Conservation (phyloP, 768 basidiomycete species). For the Leccinum obscurum region DNA sequence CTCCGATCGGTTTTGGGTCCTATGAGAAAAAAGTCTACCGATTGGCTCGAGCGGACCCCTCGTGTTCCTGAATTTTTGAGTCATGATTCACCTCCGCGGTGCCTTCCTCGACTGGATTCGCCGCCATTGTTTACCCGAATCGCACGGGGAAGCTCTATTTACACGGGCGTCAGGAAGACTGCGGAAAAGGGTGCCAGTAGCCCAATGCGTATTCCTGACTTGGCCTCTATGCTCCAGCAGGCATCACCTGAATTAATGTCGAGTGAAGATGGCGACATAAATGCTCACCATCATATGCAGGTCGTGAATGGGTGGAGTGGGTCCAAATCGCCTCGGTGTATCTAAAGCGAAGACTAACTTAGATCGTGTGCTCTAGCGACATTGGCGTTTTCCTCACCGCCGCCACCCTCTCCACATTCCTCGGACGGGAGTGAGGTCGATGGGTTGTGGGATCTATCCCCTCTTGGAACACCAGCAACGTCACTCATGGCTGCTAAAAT, state of each 20-base stretch:
- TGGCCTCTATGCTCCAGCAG: conserved; percentile 27
- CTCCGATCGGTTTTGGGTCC: conserved; percentile 27
- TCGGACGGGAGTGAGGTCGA: conserved; percentile 49
- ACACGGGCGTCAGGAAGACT: neutral
- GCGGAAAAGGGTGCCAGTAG: conserved; percentile 5
- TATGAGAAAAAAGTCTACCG: conserved; percentile 12
- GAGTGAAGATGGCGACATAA: conserved; percentile 45
- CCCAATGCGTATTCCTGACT: conserved; percentile 23
- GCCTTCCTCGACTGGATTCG: conserved; percentile 29
- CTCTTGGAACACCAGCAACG: conserved; percentile 43
- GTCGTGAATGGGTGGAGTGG: conserved; percentile 67
- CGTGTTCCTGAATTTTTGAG: conserved; percentile 33
- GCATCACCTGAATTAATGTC: conserved; percentile 31
- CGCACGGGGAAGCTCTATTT: conserved; percentile 6
- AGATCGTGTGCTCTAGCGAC: conserved; percentile 16
- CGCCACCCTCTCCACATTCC: conserved; percentile 35
- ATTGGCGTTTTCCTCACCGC: conserved; percentile 44
- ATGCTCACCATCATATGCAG: conserved; percentile 48
- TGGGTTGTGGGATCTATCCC: conserved; percentile 51
- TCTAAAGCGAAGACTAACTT: conserved; percentile 8
- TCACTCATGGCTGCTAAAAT: conserved; percentile 47
- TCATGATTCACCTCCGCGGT: conserved; percentile 29
- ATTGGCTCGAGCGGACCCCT: conserved; percentile 15
- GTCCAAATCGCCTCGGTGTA: conserved; percentile 23
- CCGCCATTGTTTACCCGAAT: conserved; percentile 49